Evolutionary conservation across 139 green algal species (phyloP).

Genomic region (Tetratostichococcus sp.): DNA sequence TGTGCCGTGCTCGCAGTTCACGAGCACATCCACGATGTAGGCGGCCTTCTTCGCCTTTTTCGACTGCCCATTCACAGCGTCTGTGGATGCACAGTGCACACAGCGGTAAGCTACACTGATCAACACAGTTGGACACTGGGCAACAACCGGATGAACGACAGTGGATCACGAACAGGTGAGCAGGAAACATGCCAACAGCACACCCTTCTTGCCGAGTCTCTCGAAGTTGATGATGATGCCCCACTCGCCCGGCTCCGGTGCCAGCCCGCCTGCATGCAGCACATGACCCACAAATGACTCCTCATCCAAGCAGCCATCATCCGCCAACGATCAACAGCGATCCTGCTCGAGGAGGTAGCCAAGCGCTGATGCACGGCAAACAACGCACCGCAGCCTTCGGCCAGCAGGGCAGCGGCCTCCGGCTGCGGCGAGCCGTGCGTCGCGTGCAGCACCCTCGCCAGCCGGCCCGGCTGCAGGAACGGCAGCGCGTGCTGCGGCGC

Average conservation of each 20-base stretch:
- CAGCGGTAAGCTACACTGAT: too few relatives aligned
- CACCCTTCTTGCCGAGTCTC: conserved; percentile 15
- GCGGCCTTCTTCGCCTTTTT: not conserved
- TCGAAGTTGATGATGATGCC: conserved; percentile 81
- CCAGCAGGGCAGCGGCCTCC: not conserved
- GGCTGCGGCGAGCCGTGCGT: conserved; percentile 6
- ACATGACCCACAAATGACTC: too few relatives aligned
- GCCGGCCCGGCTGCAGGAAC: conserved; percentile 82
- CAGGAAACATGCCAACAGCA: too few relatives aligned
- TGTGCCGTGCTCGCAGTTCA: conserved; percentile 31
- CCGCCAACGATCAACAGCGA: too few relatives aligned
- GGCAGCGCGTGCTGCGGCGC: conserved; percentile 50
- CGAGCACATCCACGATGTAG: conserved; percentile 78
- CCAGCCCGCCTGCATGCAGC: not conserved
- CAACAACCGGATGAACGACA: too few relatives aligned
- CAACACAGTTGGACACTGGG: too few relatives aligned
- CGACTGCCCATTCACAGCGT: not conserved
- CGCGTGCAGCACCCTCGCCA: conserved; percentile 56
- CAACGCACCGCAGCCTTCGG: not conserved
- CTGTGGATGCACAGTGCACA: not conserved
- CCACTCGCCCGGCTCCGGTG: conserved; percentile 51
- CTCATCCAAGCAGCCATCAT: too few relatives aligned
- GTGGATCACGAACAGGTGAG: too few relatives aligned
- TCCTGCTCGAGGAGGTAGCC: too few relatives aligned
- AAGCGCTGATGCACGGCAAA: too few relatives aligned